Conservation (phyloP, 495 filamentous ascomycete genomes). For the Eremomyces bilateralis region DNA sequence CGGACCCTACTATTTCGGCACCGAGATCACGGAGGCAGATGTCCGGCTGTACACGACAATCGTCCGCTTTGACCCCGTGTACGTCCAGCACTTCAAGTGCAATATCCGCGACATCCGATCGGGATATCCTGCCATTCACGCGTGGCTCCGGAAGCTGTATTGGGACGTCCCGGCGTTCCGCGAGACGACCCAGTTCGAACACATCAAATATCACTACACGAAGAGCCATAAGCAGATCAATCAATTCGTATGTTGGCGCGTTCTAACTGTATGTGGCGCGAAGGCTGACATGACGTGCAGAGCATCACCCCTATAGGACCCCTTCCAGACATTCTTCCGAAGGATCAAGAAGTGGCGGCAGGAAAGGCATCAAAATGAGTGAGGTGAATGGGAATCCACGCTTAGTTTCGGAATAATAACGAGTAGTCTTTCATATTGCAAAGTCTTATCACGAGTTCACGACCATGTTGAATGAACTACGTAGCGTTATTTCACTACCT, state of each 20-base stretch:
- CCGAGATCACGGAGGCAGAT: constrained; percentile 56
- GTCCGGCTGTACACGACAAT: constrained; percentile 68
- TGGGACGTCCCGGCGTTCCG: constrained; percentile 42
- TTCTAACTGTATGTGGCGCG: neutral
- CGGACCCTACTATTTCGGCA: constrained; percentile 47
- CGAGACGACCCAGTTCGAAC: constrained; percentile 45
- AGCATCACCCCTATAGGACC: constrained; percentile 45
- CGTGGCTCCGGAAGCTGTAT: constrained; percentile 44
- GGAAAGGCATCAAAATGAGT: constrained; percentile 18
- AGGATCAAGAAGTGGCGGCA: constrained; percentile 37
- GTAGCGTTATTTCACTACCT: too few relatives aligned
- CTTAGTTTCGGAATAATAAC: too few relatives aligned
- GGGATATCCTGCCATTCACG: constrained; percentile 48
- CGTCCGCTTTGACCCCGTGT: constrained; percentile 67
- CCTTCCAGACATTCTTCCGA: constrained; percentile 34
- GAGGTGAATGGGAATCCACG: too few relatives aligned
- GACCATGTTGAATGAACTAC: too few relatives aligned
- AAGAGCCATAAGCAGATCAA: constrained; percentile 53
- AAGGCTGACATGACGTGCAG: constrained; percentile 2
- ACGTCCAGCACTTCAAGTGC: constrained; percentile 89
- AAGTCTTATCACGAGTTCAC: too few relatives aligned
- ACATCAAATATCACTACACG: constrained; percentile 54
- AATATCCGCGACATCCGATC: constrained; percentile 66
- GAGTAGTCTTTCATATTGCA: too few relatives aligned
- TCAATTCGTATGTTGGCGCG: constrained; percentile 10